Evolutionary conservation across 2,329 filamentous ascomycete species (phyloP).

Genomic region (Aspergillus sp.): DNA sequence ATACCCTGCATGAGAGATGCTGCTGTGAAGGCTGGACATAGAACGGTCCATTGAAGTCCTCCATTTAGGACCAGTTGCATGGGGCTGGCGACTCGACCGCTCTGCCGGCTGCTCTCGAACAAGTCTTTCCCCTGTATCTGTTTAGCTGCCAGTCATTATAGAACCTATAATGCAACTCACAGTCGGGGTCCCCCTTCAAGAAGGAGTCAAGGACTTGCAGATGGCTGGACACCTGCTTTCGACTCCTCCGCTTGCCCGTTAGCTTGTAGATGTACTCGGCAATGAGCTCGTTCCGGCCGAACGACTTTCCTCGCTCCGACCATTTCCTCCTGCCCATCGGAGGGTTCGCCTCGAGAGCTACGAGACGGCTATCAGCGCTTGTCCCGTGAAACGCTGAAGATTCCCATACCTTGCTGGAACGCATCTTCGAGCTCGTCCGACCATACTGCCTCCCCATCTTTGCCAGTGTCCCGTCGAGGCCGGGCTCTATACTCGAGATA

Average conservation of each 20-base stretch:
- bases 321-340: slow-evolving; percentile 51
- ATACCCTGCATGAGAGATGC: slow-evolving; percentile 18
- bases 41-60: slow-evolving; percentile 24
- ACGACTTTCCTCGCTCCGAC: slow-evolving; percentile 43
- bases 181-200: slow-evolving; percentile 43
- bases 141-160: neutral
- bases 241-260: slow-evolving; percentile 43
- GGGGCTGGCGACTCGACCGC: slow-evolving; percentile 23
- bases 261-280: slow-evolving; percentile 47
- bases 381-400: too few relatives aligned
- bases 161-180: slow-evolving; percentile 28
- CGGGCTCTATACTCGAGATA: slow-evolving; percentile 37
- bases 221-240: slow-evolving; percentile 57
- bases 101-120: slow-evolving; percentile 28
- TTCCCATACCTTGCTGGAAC: slow-evolving; percentile 36
- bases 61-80: slow-evolving; percentile 23
- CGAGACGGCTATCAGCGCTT: slow-evolving; percentile 13
- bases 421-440: slow-evolving; percentile 39
- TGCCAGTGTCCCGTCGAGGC: slow-evolving; percentile 34
- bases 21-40: slow-evolving; percentile 21
- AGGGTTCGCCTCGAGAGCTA: slow-evolving; percentile 45
- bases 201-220: slow-evolving; percentile 53
- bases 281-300: slow-evolving; percentile 54
- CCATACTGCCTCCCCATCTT: slow-evolving; percentile 38
- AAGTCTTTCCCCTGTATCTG: slow-evolving; percentile 27